Conservation (phyloP, 345 rosid genomes). For the Lepidium didymum region DNA sequence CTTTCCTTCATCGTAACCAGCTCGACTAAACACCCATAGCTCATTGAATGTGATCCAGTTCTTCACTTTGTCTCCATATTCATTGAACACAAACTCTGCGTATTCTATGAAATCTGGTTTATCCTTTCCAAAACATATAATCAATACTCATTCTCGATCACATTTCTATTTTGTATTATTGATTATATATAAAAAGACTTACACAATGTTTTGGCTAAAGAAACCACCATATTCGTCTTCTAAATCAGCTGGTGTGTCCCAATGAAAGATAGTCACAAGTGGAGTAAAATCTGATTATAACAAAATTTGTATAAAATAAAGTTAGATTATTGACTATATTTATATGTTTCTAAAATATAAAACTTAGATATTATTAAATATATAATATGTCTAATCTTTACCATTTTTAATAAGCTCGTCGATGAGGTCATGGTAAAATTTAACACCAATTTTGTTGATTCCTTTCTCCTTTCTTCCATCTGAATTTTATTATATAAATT, state of each 20-base stretch:
- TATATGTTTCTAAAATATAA: too few relatives aligned
- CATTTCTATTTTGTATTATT: too few relatives aligned
- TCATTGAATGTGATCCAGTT: constrained; percentile 3
- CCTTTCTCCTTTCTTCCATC: constrained; percentile 34
- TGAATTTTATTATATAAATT: neutral
- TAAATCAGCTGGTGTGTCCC: constrained; percentile 4
- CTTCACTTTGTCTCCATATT: constrained; percentile 33
- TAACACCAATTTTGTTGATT: constrained; percentile 31
- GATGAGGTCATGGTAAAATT: constrained; percentile 39
- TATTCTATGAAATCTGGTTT: neutral
- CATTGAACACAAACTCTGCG: neutral
- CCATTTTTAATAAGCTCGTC: constrained; percentile 29
- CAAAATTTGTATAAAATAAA: neutral
- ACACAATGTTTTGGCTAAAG: neutral
- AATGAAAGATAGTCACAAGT: neutral
- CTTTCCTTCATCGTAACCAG: constrained; percentile 14
- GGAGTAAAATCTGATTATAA: neutral
- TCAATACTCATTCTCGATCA: too few relatives aligned
- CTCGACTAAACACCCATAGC: constrained; percentile 13
- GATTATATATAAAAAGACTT: neutral
- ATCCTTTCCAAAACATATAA: too few relatives aligned
- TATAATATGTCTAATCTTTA: neutral
- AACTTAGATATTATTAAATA: too few relatives aligned
- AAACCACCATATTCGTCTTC: neutral
- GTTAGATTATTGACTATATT: too few relatives aligned